Conservation (phyloP, 805 yeast species). For the Starmerella asiatica region DNA sequence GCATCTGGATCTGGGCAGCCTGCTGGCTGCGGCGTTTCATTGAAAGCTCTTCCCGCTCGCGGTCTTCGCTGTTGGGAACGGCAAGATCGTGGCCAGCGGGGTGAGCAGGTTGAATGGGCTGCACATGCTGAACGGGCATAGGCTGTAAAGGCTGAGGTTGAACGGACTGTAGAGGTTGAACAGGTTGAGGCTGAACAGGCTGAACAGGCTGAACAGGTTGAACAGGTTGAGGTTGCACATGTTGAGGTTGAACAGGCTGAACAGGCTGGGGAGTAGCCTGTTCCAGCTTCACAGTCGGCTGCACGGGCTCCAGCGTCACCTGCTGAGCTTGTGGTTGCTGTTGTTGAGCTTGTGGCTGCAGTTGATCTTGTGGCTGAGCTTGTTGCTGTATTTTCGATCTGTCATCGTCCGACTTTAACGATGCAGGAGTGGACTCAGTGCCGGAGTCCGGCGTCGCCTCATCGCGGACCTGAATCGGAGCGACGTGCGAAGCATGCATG, state of each 20-base stretch:
- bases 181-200: too few relatives aligned
- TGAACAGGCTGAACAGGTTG: neutral
- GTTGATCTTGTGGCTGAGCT: too few relatives aligned
- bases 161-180: too few relatives aligned
- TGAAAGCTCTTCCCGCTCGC: neutral
- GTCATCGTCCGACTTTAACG: too few relatives aligned
- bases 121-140: too few relatives aligned
- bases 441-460: too few relatives aligned
- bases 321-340: neutral
- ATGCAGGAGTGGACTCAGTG: too few relatives aligned
- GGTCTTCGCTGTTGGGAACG: neutral
- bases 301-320: neutral
- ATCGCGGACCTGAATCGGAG: neutral
- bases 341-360: neutral
- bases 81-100: too few relatives aligned
- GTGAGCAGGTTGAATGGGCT: too few relatives aligned
- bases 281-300: neutral
- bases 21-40: neutral
- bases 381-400: too few relatives aligned
- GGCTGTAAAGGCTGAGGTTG: too few relatives aligned
- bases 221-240: neutral
- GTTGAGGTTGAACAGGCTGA: neutral
- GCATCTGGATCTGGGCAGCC: conserved; percentile 15
- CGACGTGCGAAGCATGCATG: neutral
- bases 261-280: neutral